Percentiles rank a stretch among this genome's conserved stretches.
phyloP scores from a whole-genome alignment of 2,329 filamentous ascomycete genomes.

The Phialocephala subalpina region DNA sequence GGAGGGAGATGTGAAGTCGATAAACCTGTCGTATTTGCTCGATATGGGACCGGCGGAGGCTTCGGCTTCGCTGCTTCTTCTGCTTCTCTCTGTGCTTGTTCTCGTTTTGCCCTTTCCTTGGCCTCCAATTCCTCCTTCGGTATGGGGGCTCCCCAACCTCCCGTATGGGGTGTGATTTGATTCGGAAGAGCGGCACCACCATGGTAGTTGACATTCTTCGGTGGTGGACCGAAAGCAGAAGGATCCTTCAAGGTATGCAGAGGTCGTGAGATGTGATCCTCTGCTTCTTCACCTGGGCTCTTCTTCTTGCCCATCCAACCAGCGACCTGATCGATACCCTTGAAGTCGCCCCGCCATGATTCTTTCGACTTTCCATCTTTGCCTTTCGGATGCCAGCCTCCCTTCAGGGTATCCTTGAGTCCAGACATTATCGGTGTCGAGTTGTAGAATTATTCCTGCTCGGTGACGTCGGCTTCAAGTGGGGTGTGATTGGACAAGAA shows the following conservation, averaged over 20 bases:
- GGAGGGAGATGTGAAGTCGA: slow-evolving; percentile 65
- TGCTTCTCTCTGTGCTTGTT: slow-evolving; percentile 37
- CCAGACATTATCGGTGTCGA: slow-evolving; percentile 49
- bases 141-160: slow-evolving; percentile 54
- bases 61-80: slow-evolving; percentile 40
- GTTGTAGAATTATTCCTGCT: slow-evolving; percentile 11
- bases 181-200: slow-evolving; percentile 41
- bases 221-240: slow-evolving; percentile 70
- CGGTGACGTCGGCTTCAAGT: slow-evolving; percentile 25
- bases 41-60: slow-evolving; percentile 65
- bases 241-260: slow-evolving; percentile 70
- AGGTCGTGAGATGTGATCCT: slow-evolving; percentile 51
- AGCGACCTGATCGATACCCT: slow-evolving; percentile 45
- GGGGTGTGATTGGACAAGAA: slow-evolving; percentile 10
- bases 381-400: slow-evolving; percentile 61
- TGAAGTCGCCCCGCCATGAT: slow-evolving; percentile 56
- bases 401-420: slow-evolving; percentile 55
- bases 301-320: slow-evolving; percentile 47
- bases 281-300: slow-evolving; percentile 33
- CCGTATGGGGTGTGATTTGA: slow-evolving; percentile 40
- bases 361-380: slow-evolving; percentile 58
- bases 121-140: slow-evolving; percentile 46
- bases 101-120: slow-evolving; percentile 43
- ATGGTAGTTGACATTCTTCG: slow-evolving; percentile 56
- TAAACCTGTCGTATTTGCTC: slow-evolving; percentile 67